Evolutionary conservation across 2,329 filamentous ascomycete genomes (phyloP).

Genomic region (Aspergillus eucalypticola): DNA sequence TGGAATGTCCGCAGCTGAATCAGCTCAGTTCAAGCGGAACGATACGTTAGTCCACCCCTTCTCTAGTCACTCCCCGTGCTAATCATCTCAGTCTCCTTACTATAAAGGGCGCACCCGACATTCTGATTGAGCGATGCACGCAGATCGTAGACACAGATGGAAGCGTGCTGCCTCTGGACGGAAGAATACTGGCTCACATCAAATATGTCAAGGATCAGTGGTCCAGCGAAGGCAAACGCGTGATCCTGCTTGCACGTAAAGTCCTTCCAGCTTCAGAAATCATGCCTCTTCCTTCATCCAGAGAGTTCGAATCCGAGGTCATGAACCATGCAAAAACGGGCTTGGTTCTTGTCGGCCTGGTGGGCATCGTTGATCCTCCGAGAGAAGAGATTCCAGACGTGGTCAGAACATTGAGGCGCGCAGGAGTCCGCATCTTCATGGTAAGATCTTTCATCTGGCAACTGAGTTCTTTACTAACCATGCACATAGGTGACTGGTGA

Average conservation of each 20-base stretch:
- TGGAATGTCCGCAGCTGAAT: slow-evolving; percentile 10
- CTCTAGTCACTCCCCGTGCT: not conserved
- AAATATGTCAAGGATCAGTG: slow-evolving; percentile 66
- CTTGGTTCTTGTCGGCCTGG: slow-evolving; percentile 57
- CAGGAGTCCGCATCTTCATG: slow-evolving; percentile 77
- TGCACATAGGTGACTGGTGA: slow-evolving; percentile 66
- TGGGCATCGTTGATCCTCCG: slow-evolving; percentile 62
- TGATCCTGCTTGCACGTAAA: slow-evolving; percentile 67
- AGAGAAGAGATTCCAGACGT: slow-evolving; percentile 61
- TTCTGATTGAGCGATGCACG: slow-evolving; percentile 65
- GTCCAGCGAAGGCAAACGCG: slow-evolving; percentile 68
- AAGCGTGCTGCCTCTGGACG: slow-evolving; percentile 52
- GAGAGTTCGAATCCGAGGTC: slow-evolving; percentile 60
- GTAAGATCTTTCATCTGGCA: slow-evolving; percentile 36
- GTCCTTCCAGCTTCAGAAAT: slow-evolving; percentile 47
- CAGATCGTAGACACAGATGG: slow-evolving; percentile 60
- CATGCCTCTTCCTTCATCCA: slow-evolving; percentile 45
- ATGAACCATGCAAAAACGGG: slow-evolving; percentile 52
- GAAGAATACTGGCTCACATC: slow-evolving; percentile 48
- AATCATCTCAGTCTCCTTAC: slow-evolving; percentile 55
- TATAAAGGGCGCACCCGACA: slow-evolving; percentile 79
- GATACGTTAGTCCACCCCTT: slow-evolving; percentile 1
- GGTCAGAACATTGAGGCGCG: slow-evolving; percentile 63
- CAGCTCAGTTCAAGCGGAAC: slow-evolving; percentile 1
- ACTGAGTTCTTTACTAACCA: not conserved